phyloP scores from a whole-genome alignment of 164 flowering plant genomes.

The Tetracentron sinense region DNA sequence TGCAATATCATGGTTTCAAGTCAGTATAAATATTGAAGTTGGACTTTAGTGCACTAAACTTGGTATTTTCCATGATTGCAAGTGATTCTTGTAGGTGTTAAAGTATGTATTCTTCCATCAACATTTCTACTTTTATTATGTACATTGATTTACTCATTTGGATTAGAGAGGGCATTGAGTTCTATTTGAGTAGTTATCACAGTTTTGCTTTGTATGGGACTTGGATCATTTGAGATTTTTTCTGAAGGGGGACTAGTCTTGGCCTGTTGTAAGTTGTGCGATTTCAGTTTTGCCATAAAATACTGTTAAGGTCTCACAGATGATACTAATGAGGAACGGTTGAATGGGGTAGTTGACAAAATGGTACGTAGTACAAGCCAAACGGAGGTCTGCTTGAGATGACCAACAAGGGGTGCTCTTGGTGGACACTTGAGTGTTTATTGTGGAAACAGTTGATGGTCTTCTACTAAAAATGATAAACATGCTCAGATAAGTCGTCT shows the following conservation, averaged over 20 bases:
- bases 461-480: too few relatives aligned
- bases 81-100: background rate
- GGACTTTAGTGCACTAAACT: background rate
- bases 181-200: background rate
- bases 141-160: conserved; percentile 3
- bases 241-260: background rate
- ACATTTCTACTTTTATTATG: background rate
- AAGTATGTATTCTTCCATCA: background rate
- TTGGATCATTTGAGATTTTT: background rate
- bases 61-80: background rate
- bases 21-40: conserved; percentile 3
- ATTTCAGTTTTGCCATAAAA: background rate
- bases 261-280: background rate
- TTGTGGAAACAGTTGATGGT: too few relatives aligned
- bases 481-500: too few relatives aligned
- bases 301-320: too few relatives aligned
- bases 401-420: too few relatives aligned
- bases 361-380: too few relatives aligned
- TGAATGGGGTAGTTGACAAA: too few relatives aligned
- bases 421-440: too few relatives aligned
- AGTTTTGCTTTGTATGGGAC: background rate
- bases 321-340: too few relatives aligned
- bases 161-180: background rate
- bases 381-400: too few relatives aligned
- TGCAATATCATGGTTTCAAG: background rate